A percentile compares a stretch with the other conserved stretches of the same genome.
Conservation (phyloP, 2,329 filamentous ascomycete genomes). For the Eurotiales sp. region DNA sequence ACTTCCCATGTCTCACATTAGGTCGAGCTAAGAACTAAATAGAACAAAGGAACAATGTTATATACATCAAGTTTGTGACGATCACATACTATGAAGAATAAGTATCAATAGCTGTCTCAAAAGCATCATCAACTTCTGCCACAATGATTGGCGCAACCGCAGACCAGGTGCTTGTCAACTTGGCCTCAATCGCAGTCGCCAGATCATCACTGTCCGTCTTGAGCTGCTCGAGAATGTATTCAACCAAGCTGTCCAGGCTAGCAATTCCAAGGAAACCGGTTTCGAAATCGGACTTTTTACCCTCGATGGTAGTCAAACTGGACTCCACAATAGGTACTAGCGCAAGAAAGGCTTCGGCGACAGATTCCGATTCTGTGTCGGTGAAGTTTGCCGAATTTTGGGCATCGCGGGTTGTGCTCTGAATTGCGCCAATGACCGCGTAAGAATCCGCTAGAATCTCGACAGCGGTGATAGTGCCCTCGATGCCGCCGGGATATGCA, state of each 20-base stretch:
- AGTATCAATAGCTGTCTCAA: conserved; percentile 3
- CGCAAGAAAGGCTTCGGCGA: conserved; percentile 1
- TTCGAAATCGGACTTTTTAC: conserved; percentile 6
- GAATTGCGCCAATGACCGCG: conserved; percentile 5
- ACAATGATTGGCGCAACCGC: conserved; percentile 4
- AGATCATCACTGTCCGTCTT: conserved; percentile 7
- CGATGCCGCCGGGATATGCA: conserved; percentile 2
- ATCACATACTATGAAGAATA: conserved; percentile 8
- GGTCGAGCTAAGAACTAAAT: no score
- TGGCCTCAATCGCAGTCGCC: not conserved
- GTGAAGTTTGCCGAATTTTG: conserved; percentile 7
- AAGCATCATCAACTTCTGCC: conserved; percentile 3
- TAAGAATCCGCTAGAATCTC: conserved; percentile 7
- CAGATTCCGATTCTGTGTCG: conserved; percentile 1
- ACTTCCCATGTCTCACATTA: no score
- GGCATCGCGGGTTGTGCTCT: conserved; percentile 4
- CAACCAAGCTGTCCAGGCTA: conserved; percentile 3
- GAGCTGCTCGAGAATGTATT: conserved; percentile 2
- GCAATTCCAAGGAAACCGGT: conserved; percentile 6
- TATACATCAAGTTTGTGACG: no score
- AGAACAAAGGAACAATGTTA: no score
- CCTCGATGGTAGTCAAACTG: conserved; percentile 4
- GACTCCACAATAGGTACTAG: conserved; percentile 6
- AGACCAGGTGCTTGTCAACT: conserved; percentile 6
- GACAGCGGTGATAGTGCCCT: conserved; percentile 4